Evolutionary conservation across 208 protist species (phyloP).

Genomic region (Trypanosoma boissoni): DNA sequence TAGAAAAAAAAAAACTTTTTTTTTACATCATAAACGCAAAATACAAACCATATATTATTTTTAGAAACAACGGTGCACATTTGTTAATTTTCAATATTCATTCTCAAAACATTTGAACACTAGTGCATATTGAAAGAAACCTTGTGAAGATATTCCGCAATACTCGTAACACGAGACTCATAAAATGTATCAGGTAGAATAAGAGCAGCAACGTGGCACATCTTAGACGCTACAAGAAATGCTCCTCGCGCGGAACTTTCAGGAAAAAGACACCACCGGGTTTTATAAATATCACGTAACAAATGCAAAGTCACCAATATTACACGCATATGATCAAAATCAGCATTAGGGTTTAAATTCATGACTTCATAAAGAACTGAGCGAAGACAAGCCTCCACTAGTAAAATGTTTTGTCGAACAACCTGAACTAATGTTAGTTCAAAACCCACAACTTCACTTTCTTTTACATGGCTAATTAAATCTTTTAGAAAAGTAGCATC

Average conservation of each 20-base stretch:
- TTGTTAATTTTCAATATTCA: conserved; percentile 17
- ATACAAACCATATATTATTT: conserved; percentile 2
- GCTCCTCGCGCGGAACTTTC: conserved; percentile 56
- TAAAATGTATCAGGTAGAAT: conserved; percentile 14
- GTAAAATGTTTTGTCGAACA: conserved; percentile 53
- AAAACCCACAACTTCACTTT: conserved; percentile 54
- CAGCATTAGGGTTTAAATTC: conserved; percentile 18
- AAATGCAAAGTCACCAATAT: conserved; percentile 51
- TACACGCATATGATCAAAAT: conserved; percentile 34
- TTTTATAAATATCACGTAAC: conserved; percentile 46
- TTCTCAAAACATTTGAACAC: neutral
- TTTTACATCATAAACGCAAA: conserved; percentile 10
- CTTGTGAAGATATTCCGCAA: conserved; percentile 20
- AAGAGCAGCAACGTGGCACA: conserved; percentile 16
- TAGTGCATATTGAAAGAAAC: neutral
- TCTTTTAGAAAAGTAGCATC: conserved; percentile 1
- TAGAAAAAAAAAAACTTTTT: conserved; percentile 1
- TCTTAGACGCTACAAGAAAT: conserved; percentile 35
- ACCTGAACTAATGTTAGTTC: conserved; percentile 64
- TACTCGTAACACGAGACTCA: conserved; percentile 1
- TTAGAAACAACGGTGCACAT: conserved; percentile 7
- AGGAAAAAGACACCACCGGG: conserved; percentile 59
- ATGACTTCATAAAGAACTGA: conserved; percentile 42
- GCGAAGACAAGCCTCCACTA: conserved; percentile 75
- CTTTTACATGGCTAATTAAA: conserved; percentile 18